Conservation (phyloP, 2,329 filamentous ascomycete species). For the Apiospora pterosperma region DNA sequence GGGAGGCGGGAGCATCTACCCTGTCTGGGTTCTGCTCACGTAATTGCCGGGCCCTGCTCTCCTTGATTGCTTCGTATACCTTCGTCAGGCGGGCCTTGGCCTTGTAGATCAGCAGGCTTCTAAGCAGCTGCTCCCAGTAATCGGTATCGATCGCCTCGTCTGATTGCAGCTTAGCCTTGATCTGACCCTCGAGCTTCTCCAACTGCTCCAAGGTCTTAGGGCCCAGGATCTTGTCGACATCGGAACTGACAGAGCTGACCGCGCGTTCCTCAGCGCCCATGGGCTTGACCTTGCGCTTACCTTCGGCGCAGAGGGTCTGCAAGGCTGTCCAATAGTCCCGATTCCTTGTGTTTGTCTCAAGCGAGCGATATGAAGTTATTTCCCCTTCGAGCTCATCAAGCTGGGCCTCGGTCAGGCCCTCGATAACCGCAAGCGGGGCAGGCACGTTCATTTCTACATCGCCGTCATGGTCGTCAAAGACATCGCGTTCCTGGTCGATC, state of each 20-base stretch:
- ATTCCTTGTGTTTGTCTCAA: slow-evolving; percentile 77
- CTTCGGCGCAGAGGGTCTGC: slow-evolving; percentile 77
- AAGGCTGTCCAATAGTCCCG: slow-evolving; percentile 91
- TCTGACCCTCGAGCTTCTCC: slow-evolving; percentile 82
- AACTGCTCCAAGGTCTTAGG: slow-evolving; percentile 86
- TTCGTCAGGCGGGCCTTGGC: slow-evolving; percentile 79
- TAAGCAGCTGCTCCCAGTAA: slow-evolving; percentile 93
- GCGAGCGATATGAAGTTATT: slow-evolving; percentile 71
- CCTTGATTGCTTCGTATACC: slow-evolving; percentile 73
- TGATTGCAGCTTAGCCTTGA: slow-evolving; percentile 78
- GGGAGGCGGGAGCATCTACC: slow-evolving; percentile 43
- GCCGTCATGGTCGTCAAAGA: slow-evolving; percentile 80
- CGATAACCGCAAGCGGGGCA: slow-evolving; percentile 77
- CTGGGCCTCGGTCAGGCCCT: slow-evolving; percentile 63
- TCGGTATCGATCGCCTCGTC: slow-evolving; percentile 93
- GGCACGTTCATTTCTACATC: slow-evolving; percentile 73
- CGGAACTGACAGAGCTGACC: slow-evolving; percentile 76
- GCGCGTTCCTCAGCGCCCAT: slow-evolving; percentile 66
- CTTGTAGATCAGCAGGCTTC: slow-evolving; percentile 85
- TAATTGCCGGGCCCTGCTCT: slow-evolving; percentile 64
- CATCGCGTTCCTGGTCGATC: slow-evolving; percentile 78
- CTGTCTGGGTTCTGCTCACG: slow-evolving; percentile 65
- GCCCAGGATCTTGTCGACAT: slow-evolving; percentile 82
- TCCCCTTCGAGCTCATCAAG: slow-evolving; percentile 77
- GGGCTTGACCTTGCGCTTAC: slow-evolving; percentile 62